Base-by-base conservation (phyloP, 2,329 filamentous ascomycete species). In the Ceratocystis albifundus region DNA sequence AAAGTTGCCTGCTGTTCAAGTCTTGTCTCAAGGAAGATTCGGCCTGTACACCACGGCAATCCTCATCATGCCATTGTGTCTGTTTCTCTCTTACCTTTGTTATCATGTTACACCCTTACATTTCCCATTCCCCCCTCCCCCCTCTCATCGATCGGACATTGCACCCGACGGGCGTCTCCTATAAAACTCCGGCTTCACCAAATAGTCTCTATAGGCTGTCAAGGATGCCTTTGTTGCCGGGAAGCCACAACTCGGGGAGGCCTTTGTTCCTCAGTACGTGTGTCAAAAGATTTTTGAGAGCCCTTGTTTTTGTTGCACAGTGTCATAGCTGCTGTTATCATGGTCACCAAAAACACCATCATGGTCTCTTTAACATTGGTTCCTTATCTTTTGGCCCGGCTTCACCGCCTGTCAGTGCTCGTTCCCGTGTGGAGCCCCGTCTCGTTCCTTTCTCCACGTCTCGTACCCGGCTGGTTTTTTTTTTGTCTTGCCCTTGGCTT, bases 351-450 rank as follows among this genome's bases (percentile, higher is more conserved):
- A 50, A 65, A 44, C n/a, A 22, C n/a, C 50, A n/a, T 41, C 20
- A 55, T 59, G 20, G 32, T 55, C 12, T 12, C 53, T 28, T 57
- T 17, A 30, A 17, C 28, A 12, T 32, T 28, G 28, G 10, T 12
- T 57, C 53, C 53, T 57, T 57, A 57, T 57, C 53, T 57, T 57
- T 57, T 28, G 53, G 17, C 25, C 53, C 53, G 53, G 53, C 53
- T 57, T 57, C 53, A 57, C 53, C 53, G 53, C 53, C 53, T 57
- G 22, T 57, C 53, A 57, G 53, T 57, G 53, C 53, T 57, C 25
- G 53, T 57, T 57, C 53, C 53, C 53, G 53, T 57, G 53, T 57
- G 53, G 53, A 57, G 22, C 53, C 53, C 53, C 53, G 53, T 57
- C 3, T 32, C 28, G 53, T 57, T 28, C 53, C 53, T 32, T 57